phyloP scores from a whole-genome alignment of 2,329 filamentous ascomycete species.

The Phoma sp. region DNA sequence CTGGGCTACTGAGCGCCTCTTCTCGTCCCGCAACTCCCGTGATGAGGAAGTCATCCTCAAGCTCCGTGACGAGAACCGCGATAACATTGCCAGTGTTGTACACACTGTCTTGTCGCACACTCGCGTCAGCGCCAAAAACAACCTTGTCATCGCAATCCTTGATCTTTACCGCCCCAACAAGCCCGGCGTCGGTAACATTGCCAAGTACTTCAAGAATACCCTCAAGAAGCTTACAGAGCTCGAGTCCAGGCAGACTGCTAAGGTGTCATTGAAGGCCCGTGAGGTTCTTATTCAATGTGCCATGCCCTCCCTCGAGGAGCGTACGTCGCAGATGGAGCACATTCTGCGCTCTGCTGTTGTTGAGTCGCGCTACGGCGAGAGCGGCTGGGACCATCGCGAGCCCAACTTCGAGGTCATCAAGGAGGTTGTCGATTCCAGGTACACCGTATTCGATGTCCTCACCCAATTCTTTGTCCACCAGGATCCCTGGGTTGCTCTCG shows the following conservation, averaged over 20 bases:
- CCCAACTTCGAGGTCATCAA: conserved; percentile 90
- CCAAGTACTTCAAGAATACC: conserved; percentile 82
- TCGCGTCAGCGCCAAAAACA: conserved; percentile 90
- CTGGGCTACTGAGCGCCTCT: conserved; percentile 81
- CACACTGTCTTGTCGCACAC: conserved; percentile 93
- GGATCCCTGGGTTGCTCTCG: conserved; percentile 91
- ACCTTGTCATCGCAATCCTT: conserved; percentile 86
- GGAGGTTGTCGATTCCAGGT: conserved; percentile 98
- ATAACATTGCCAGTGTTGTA: conserved; percentile 83
- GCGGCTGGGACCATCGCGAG: conserved; percentile 93
- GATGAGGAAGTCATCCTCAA: conserved; percentile 94
- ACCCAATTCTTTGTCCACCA: conserved; percentile 94
- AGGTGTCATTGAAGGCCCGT: conserved; percentile 95
- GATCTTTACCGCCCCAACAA: conserved; percentile 96
- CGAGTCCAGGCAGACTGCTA: conserved; percentile 83
- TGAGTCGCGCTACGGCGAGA: conserved; percentile 96
- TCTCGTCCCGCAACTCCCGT: conserved; percentile 81
- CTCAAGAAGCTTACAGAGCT: conserved; percentile 89
- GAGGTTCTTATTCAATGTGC: conserved; percentile 98
- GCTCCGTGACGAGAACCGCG: conserved; percentile 95
- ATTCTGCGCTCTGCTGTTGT: conserved; percentile 94
- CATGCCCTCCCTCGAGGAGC: conserved; percentile 93
- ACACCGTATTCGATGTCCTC: conserved; percentile 96
- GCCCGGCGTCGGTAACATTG: conserved; percentile 85
- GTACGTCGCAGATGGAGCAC: conserved; percentile 96